Evolutionary conservation across 495 filamentous ascomycete species (phyloP).

Genomic region (Lophiotrema nucula): DNA sequence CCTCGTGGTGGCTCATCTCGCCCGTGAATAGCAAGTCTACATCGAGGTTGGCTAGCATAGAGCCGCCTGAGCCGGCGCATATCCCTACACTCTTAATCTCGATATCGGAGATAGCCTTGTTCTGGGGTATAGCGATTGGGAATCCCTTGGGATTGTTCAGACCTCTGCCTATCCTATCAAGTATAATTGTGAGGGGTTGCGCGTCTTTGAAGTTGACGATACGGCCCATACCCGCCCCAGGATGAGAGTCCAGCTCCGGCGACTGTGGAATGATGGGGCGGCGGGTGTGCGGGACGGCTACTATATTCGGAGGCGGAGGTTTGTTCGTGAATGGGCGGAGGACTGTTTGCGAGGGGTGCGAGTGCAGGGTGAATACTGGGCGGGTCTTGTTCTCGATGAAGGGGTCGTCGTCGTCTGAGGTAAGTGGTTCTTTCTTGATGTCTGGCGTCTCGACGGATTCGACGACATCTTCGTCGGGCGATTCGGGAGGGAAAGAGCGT

Average conservation of each 20-base stretch:
- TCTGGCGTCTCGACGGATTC: constrained; percentile 5
- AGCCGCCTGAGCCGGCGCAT: constrained; percentile 81
- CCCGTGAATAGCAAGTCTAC: constrained; percentile 83
- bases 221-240: constrained; percentile 74
- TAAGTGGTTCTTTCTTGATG: constrained; percentile 44
- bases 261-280: constrained; percentile 50
- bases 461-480: background rate
- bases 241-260: constrained; percentile 55
- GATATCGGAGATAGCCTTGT: constrained; percentile 50
- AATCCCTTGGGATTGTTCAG: constrained; percentile 66
- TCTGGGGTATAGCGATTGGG: constrained; percentile 67
- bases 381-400: constrained; percentile 26
- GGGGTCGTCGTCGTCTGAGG: constrained; percentile 22
- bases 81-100: constrained; percentile 63
- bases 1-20: constrained; percentile 89
- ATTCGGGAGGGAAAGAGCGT: background rate
- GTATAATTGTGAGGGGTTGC: constrained; percentile 58
- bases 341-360: constrained; percentile 30
- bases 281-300: constrained; percentile 47
- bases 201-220: constrained; percentile 61
- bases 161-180: constrained; percentile 59
- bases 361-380: constrained; percentile 40
- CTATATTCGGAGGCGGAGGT: background rate
- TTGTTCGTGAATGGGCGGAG: constrained; percentile 7
- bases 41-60: constrained; percentile 63